Base-by-base conservation (phyloP, 176 grass and related monocot species). In the Phoenix roebelenii region DNA sequence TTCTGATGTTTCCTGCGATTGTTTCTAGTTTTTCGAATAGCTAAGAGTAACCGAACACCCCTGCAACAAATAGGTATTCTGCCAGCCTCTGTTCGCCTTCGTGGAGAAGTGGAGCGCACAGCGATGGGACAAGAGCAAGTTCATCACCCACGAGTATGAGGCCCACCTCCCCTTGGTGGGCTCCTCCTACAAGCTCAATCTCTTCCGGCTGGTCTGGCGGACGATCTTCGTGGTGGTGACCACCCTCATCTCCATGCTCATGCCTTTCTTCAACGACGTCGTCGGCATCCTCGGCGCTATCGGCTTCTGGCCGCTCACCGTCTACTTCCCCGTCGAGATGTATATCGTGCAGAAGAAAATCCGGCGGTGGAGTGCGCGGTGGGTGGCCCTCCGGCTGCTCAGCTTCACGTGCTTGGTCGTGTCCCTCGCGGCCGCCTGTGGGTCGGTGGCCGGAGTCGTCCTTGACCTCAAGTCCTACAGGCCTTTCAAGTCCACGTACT, bases 291-390 rank as follows among this genome's bases (percentile, higher is more conserved):
- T 82, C 16, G 72, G 72, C 16, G 79, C 85, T 15, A 70, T 88
- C 0, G 76, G 76, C 0, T 88, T 88, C 76, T 88, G 85, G 85
- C 85, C 85, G 17, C 85, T 88, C 68, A 88, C 85, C 59, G 84
- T 88, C 25, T 88, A 73, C 63, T 88, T 88, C 66, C 85, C 85
- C 7, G 71, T 85, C 0, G 82, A 85, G 76, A 85, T 85, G 82
- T 85, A 79, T 56, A 76, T 82, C 14, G 49, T 23, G 1, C 79
- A 76, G 72, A 69, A 59, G 29, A 71, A 61, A 50, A 76, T 82
- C 67, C 63, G 35, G 60, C 54, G 22, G 12, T 82, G 79, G 79
- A 66, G 52, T 9, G 22, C 20, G 3, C 16, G 17, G 0, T 82
- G 79, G 79, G 20, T 82, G 4, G 66, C 49, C n/a, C 67, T 82